Evolutionary conservation across 1,284 basidiomycete species (phyloP).

Genomic region (Exobasidium cylindrosporum): DNA sequence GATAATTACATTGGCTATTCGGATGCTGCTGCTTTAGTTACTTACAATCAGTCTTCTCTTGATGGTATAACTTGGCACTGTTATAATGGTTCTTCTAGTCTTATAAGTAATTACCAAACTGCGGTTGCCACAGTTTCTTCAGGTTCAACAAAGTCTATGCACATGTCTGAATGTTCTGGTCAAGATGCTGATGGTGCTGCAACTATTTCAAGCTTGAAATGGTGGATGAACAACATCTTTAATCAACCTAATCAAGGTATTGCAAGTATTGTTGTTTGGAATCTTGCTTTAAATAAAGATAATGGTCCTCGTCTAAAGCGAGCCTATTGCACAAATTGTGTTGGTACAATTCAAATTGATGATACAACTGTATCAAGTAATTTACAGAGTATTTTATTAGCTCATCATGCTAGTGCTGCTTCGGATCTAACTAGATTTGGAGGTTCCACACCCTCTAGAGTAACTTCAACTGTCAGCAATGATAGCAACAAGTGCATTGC

Average conservation of each 20-base stretch:
- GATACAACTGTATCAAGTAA: conserved; percentile 21
- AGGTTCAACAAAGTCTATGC: conserved; percentile 21
- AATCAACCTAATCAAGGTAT: conserved; percentile 24
- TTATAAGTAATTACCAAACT: conserved; percentile 17
- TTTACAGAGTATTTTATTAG: conserved; percentile 28
- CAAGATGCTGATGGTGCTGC: conserved; percentile 13
- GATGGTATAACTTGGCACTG: conserved; percentile 45
- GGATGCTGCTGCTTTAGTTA: conserved; percentile 28
- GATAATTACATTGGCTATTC: conserved; percentile 32
- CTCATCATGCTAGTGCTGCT: conserved; percentile 27
- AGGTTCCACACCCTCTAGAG: conserved; percentile 25
- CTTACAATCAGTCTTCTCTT: conserved; percentile 24
- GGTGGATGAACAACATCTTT: conserved; percentile 33
- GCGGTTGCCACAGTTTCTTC: conserved; percentile 14
- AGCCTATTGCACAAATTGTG: conserved; percentile 31
- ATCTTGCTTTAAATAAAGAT: conserved; percentile 29
- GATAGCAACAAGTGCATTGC: conserved; percentile 8
- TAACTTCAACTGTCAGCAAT: conserved; percentile 22
- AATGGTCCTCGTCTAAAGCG: conserved; percentile 28
- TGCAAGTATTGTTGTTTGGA: conserved; percentile 31
- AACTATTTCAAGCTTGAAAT: conserved; percentile 25
- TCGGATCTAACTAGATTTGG: conserved; percentile 31
- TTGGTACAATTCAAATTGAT: conserved; percentile 26
- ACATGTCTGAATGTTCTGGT: conserved; percentile 41
- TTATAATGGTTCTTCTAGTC: conserved; percentile 28